Base-by-base conservation (phyloP, 352 stramenopile species). In the Nothophytophthora sp. region DNA sequence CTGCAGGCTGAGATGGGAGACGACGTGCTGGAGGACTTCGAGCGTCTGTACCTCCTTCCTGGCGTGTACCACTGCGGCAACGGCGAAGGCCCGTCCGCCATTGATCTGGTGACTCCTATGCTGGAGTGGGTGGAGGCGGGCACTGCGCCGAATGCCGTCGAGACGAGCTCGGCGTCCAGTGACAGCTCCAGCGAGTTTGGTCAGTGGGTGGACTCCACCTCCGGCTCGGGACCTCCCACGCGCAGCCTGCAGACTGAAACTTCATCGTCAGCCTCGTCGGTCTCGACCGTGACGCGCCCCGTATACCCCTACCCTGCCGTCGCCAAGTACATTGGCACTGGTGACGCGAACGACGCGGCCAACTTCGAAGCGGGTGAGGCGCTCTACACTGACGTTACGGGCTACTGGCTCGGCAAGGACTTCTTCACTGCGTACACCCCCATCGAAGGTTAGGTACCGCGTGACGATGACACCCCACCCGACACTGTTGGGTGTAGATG, bases 81-180 rank as follows among this genome's bases (percentile, higher is more conserved):
- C 5, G 62, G 62, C 25, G 51, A 71, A 9, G 62, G 62, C 18
- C 48, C 66, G 35, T 45, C 56, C 9, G 45, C 56, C 4, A 51
- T 60, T 15, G 62, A 71, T 36, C 50, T 71, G n/a, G 28, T 71
- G 23, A 63, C 46, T 16, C 56, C 62, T 7, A 71, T 71, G 56
- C 56, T 67, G 10, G 39, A 57, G 24, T 66, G 57, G 56, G 45
- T 73, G 20, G 52, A 73, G 38, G 11, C 22, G 11, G 63, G 57
- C 9, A 19, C 35, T 5, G 52, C 45, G 6, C 56, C 61, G 16
- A 52, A 53, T 29, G 60, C 33, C 12, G 45, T 70, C 16, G 28
- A 58, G 5, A 37, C 41, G 22, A 61, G 51, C 43, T 43, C 49
- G 20, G 32, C 39, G 20, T 32, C 32, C 6, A 34, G 16, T 16